These are phyloP conservation scores for Rhodomyrtus psidioides DNA, from an alignment of 441 rosid genomes.

Conservation along the genomic window DNA sequence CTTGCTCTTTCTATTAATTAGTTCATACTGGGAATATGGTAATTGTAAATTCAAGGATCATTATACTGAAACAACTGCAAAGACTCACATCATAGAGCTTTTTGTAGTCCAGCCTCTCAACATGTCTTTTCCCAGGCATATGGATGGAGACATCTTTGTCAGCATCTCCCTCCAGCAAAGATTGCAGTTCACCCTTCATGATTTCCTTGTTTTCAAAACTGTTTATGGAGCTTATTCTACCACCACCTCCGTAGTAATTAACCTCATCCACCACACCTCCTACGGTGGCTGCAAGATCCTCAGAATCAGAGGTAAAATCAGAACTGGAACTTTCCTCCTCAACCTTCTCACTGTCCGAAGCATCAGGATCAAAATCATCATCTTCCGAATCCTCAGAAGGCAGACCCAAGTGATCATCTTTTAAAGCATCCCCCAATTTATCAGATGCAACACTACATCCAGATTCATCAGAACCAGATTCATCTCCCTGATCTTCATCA, in stretches of 20 bases:
- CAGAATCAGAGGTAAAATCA: constrained; percentile 75
- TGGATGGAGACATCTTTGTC: constrained; percentile 26
- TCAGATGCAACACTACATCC: constrained; percentile 59
- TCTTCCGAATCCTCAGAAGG: constrained; percentile 95
- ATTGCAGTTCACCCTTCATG: constrained; percentile 18
- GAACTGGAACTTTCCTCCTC: constrained; percentile 61
- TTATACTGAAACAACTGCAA: constrained; percentile 1
- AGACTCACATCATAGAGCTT: constrained; percentile 78
- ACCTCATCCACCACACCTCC: constrained; percentile 4
- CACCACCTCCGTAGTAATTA: constrained; percentile 7
- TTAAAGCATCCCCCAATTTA: constrained; percentile 28
- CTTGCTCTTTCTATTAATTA: background rate
- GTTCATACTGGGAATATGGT: background rate
- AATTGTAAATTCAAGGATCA: background rate
- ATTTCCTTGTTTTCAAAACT: constrained; percentile 18
- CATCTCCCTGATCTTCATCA: constrained; percentile 36
- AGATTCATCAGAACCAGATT: constrained; percentile 56
- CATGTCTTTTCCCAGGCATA: constrained; percentile 45
- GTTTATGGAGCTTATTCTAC: constrained; percentile 15
- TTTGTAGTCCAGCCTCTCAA: constrained; percentile 87
- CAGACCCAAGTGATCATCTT: constrained; percentile 32
- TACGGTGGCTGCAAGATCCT: constrained; percentile 40
- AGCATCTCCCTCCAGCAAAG: constrained; percentile 28
- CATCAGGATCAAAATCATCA: constrained; percentile 77
- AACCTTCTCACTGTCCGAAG: constrained; percentile 31